A percentile compares a stretch with the other conserved stretches of the same genome.
phyloP scores from a whole-genome alignment of 768 basidiomycete species.

The Boletus edulis region DNA sequence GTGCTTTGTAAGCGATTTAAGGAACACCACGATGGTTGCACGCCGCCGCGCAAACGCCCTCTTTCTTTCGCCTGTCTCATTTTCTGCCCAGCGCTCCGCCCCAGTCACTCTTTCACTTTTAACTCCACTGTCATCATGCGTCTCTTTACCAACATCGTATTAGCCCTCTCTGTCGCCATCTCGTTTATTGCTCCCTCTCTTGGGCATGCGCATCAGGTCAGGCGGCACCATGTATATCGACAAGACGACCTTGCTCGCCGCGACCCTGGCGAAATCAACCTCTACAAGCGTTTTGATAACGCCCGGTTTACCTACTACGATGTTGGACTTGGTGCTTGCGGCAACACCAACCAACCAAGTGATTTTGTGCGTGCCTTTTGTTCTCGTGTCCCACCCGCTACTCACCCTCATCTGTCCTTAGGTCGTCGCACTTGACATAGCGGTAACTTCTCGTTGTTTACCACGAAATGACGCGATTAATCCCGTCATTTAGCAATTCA shows the following conservation, averaged over 20 bases:
- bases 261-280: slow-evolving; percentile 20
- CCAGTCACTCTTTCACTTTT: slow-evolving; percentile 21
- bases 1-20: slow-evolving; percentile 8
- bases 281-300: slow-evolving; percentile 22
- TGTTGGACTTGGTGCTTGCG: slow-evolving; percentile 46
- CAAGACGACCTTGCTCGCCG: slow-evolving; percentile 24
- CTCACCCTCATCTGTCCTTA: slow-evolving; percentile 22
- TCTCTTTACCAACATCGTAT: slow-evolving; percentile 17
- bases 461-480: slow-evolving; percentile 1
- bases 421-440: slow-evolving; percentile 51
- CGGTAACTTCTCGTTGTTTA: slow-evolving; percentile 11
- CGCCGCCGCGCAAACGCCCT: background rate
- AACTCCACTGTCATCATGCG: slow-evolving; percentile 17
- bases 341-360: slow-evolving; percentile 20
- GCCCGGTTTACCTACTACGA: slow-evolving; percentile 38
- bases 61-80: background rate
- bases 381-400: background rate
- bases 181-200: slow-evolving; percentile 16
- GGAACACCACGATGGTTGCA: background rate
- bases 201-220: slow-evolving; percentile 21
- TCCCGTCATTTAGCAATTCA: slow-evolving; percentile 48
- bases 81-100: slow-evolving; percentile 1
- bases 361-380: slow-evolving; percentile 34
- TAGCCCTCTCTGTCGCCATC: slow-evolving; percentile 18
- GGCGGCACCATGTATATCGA: slow-evolving; percentile 23